Evolutionary conservation across 495 filamentous ascomycete genomes (phyloP).

Genomic region (Aspergillus egyptiacus): DNA sequence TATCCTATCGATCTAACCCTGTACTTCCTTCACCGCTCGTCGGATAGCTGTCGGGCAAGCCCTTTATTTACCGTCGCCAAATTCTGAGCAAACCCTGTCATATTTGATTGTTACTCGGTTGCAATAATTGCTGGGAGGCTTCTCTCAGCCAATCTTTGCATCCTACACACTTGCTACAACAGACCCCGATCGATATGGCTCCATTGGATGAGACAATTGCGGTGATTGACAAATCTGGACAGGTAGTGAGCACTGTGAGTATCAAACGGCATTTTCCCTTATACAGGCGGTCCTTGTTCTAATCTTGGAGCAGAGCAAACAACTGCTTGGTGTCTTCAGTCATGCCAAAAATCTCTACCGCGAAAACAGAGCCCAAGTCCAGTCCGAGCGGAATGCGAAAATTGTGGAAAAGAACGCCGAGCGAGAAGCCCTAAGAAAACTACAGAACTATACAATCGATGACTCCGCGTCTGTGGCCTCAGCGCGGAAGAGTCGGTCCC

Average conservation of each 20-base stretch:
- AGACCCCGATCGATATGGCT: conserved; percentile 27
- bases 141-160: background rate
- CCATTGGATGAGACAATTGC: conserved; percentile 69
- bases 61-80: conserved; percentile 4
- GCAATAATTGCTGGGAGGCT: conserved; percentile 8
- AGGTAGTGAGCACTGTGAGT: conserved; percentile 84
- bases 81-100: conserved; percentile 9
- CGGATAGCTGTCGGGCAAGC: conserved; percentile 3
- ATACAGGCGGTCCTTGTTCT: conserved; percentile 14
- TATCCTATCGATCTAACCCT: conserved; percentile 7
- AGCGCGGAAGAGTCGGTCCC: conserved; percentile 38
- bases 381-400: conserved; percentile 57
- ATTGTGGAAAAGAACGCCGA: conserved; percentile 51
- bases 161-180: conserved; percentile 2
- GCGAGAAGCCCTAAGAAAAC: conserved; percentile 42
- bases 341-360: conserved; percentile 81
- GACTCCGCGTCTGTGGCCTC: conserved; percentile 44
- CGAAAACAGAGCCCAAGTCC: conserved; percentile 72
- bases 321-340: conserved; percentile 78
- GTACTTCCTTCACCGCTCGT: conserved; percentile 24
- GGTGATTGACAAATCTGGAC: conserved; percentile 86
- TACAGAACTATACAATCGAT: conserved; percentile 45
- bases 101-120: conserved; percentile 14
- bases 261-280: conserved; percentile 7
- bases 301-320: conserved; percentile 62